These are phyloP conservation scores for Allantophomopsis cytisporea DNA, from an alignment of 2,329 filamentous ascomycete genomes.

Conservation along the genomic window DNA sequence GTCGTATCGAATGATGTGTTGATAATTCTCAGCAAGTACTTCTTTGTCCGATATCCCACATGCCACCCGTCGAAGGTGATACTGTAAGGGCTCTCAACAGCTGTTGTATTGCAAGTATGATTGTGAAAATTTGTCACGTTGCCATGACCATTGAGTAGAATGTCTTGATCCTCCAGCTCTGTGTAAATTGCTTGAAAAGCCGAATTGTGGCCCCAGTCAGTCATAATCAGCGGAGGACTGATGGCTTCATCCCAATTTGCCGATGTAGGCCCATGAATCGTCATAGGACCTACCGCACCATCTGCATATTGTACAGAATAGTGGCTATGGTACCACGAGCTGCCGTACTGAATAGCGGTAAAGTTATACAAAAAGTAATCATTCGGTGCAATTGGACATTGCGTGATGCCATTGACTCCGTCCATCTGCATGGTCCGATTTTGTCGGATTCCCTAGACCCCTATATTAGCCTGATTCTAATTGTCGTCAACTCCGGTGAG, in stretches of 20 bases:
- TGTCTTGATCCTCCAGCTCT: no score
- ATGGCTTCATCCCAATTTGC: conserved; percentile 48
- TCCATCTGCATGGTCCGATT: no score
- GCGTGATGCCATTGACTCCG: conserved; percentile 22
- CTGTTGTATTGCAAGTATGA: no score
- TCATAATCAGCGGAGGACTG: conserved; percentile 32
- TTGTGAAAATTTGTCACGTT: conserved; percentile 16
- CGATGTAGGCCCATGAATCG: conserved; percentile 45
- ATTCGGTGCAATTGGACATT: conserved; percentile 28
- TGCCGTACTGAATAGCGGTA: conserved; percentile 8
- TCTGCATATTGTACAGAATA: conserved; percentile 22
- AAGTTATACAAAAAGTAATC: conserved; percentile 20
- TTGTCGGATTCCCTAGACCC: no score
- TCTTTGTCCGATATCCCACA: conserved; percentile 23
- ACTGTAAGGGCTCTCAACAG: no score
- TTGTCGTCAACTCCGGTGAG: no score
- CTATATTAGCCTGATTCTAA: no score
- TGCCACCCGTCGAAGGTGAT: no score
- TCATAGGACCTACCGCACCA: conserved; percentile 44
- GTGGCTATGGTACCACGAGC: conserved; percentile 6
- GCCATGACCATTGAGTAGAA: no score
- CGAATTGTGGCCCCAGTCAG: conserved; percentile 24
- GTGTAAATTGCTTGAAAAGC: no score
- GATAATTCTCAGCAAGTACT: conserved; percentile 19
- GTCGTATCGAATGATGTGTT: not conserved